Evolutionary conservation across 1,284 basidiomycete species (phyloP), one percentile per base, ranked within the genome.

Genomic region (Apiotrichum porosum): DNA sequence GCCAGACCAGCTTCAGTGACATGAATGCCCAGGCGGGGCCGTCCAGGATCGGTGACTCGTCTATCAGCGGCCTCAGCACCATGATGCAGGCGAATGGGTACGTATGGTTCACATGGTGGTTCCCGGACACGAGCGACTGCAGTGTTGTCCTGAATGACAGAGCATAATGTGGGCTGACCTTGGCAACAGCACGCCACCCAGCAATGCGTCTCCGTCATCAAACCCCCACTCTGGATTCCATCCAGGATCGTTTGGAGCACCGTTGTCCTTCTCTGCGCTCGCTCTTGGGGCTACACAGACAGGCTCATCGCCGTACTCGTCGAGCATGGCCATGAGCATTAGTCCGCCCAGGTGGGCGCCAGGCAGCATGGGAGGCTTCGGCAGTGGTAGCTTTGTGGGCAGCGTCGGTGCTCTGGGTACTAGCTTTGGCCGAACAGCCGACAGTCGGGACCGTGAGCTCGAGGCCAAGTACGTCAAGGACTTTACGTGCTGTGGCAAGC

Each of bases 381-480:
- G 47, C 3, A 41, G 58, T 12, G 62, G 62, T 18, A 63, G 63
- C 40, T 66, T 60, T 42, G 68, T 67, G 0, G 69, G 67, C 4
- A 65, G 62, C 41, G 44, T 69, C 17, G 66, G 66, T 28, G 58
- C 58, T 23, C 54, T 69, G 22, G 67, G 67, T 3, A 67, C 65
- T 21, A 65, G 62, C 39, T 59, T 68, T 49, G 65, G 63, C 13
- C 45, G 66, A n/a, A 62, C 66, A 42, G 55, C 66, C 12, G 68
- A 68, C 46, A 57, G 61, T 6, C 57, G 67, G 9, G 59, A 63
- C 50, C 61, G 72, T 35, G 65, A 74, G 56, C 51, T 75, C 39
- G 73, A 75, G 52, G 71, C 72, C 18, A 65, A 63, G 50, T 75
- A 71, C 42, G 72, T 72, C 17, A 61, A 61, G 51, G 71, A 74